Evolutionary conservation across 2,329 filamentous ascomycete genomes (phyloP), one percentile per base, ranked within the genome.

Genomic region (Cryphonectria radicalis): DNA sequence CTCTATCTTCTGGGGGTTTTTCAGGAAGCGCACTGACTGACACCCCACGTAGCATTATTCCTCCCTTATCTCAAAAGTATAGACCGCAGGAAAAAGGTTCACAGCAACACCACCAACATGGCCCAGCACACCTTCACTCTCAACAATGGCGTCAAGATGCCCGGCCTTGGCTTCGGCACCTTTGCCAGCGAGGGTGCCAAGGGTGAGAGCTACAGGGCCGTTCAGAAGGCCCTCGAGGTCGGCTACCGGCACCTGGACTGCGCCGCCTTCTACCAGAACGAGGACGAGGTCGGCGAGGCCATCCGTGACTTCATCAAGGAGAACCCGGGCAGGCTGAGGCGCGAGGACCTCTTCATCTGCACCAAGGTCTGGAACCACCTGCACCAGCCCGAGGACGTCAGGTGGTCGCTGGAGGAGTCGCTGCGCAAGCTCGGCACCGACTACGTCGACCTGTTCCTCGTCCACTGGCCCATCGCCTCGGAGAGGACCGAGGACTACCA

Each of bases 341-440:
- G 87, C 32, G 79, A 83, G 69, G 83, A 89, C 74, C 85, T 89
- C 76, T 89, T 86, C 83, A 77, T 89, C 69, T 92, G 90, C 73
- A 91, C 89, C 74, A 93, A 93, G 83, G 85, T 93, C 62, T 90
- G 91, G 84, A 92, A 92, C 82, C 86, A 88, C 76, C 89, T 88
- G 83, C 89, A 91, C 80, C 82, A 85, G 73, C 86, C 84, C 1
- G 84, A 88, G 74, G 87, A 88, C 73, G 89, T 91, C 25, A 84
- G 85, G 73, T 78, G 76, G 76, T 84, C 87, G 74, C 80, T 89
- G 59, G 79, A 85, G 67, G 82, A 83, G 70, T 87, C 87, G 2
- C 78, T 89, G 73, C 81, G 84, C 74, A 83, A 83, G 60, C 80
- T 90, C 28, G 82, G 83, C 19, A 80, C 82, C 10, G 86, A 87